These are phyloP conservation scores for Cyclotella choctawhatcheeana DNA, from an alignment of 108 stramenopile species.

Conservation along the genomic window DNA sequence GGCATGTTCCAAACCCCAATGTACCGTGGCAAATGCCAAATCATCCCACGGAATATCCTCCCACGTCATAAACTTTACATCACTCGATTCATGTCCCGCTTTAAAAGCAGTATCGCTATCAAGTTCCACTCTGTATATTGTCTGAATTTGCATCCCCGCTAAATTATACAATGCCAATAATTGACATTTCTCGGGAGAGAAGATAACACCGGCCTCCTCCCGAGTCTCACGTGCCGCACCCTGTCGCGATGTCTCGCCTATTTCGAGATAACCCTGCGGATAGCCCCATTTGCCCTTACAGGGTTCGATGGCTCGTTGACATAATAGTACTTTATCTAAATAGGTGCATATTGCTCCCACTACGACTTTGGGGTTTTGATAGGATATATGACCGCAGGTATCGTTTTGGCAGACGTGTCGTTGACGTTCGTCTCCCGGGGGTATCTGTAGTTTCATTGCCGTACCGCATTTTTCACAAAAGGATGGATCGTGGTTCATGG, in stretches of 20 bases:
- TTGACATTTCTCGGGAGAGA: constrained; percentile 34
- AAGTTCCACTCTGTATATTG: constrained; percentile 44
- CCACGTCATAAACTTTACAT: constrained; percentile 50
- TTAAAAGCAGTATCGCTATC: constrained; percentile 33
- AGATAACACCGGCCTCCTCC: constrained; percentile 50
- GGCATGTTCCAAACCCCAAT: constrained; percentile 42
- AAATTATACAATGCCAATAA: constrained; percentile 51
- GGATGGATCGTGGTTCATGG: constrained; percentile 18
- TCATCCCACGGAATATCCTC: constrained; percentile 47
- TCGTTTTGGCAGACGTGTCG: constrained; percentile 36
- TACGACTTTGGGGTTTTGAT: constrained; percentile 45
- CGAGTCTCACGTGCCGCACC: constrained; percentile 49
- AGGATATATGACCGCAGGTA: constrained; percentile 29
- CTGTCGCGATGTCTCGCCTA: constrained; percentile 49
- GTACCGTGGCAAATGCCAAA: constrained; percentile 43
- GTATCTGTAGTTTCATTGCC: constrained; percentile 29
- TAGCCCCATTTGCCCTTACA: constrained; percentile 54
- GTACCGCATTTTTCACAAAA: constrained; percentile 49
- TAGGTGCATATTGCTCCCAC: constrained; percentile 45
- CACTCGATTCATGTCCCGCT: constrained; percentile 50
- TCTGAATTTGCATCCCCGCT: constrained; percentile 47
- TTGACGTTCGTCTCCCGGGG: constrained; percentile 48
- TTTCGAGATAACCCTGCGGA: constrained; percentile 48
- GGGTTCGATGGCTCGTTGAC: constrained; percentile 52
- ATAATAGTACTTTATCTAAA: constrained; percentile 37